These are phyloP conservation scores for Alternaria metachromatica DNA, from an alignment of 2,329 filamentous ascomycete genomes.

Conservation along the genomic window DNA sequence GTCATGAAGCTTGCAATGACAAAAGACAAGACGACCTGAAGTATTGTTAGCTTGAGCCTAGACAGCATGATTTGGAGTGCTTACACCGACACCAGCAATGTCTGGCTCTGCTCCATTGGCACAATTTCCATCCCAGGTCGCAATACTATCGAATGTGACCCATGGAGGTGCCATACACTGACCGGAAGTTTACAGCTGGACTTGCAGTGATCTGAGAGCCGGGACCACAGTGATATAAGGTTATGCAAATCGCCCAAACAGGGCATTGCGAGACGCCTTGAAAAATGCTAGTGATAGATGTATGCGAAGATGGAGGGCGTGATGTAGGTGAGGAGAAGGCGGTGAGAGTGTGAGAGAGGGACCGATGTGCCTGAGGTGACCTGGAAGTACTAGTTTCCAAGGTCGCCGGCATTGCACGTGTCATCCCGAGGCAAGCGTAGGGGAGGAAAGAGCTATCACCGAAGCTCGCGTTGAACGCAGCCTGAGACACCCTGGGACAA, in stretches of 20 bases:
- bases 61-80: not conserved
- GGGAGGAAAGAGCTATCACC: not conserved
- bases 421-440: not conserved
- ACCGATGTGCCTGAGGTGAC: not conserved
- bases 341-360: not conserved
- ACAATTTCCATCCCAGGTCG: slow-evolving; percentile 28
- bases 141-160: slow-evolving; percentile 36
- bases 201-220: not conserved
- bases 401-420: not conserved
- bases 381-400: not conserved
- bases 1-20: slow-evolving; percentile 41
- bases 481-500: too few species aligned
- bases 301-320: not conserved
- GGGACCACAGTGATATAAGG: not conserved
- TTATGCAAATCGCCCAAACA: not conserved
- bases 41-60: not conserved
- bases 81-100: slow-evolving; percentile 39
- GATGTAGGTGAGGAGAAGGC: not conserved
- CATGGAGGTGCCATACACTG: slow-evolving; percentile 36
- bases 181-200: not conserved
- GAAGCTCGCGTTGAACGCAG: not conserved
- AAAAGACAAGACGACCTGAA: slow-evolving; percentile 40
- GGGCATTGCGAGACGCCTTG: not conserved
- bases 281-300: not conserved
- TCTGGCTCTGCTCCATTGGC: slow-evolving; percentile 36